phyloP scores from a whole-genome alignment of 495 filamentous ascomycete genomes.

The Terfezia boudieri region DNA sequence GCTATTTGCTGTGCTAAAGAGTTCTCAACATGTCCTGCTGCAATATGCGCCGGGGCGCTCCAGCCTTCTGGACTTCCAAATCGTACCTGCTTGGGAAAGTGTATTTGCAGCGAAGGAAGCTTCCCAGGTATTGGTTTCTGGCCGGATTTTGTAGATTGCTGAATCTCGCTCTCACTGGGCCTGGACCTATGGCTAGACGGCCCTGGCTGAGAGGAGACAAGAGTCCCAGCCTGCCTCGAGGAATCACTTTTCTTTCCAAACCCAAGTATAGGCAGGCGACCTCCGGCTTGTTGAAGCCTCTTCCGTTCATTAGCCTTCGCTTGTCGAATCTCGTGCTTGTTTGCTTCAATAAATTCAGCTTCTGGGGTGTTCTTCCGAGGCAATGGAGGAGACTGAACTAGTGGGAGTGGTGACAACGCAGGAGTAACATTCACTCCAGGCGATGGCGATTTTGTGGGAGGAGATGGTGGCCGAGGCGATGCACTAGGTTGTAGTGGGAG shows the following conservation, averaged over 20 bases:
- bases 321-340: constrained; percentile 10
- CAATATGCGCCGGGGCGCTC: not conserved
- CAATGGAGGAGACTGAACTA: constrained; percentile 9
- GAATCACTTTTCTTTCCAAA: not conserved
- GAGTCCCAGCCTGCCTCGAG: constrained; percentile 9
- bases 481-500: constrained; percentile 16
- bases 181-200: not conserved
- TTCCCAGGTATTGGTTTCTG: not conserved
- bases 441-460: constrained; percentile 20
- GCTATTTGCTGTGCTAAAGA: not conserved
- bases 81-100: not conserved
- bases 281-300: constrained; percentile 6
- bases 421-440: constrained; percentile 2
- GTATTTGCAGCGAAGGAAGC: not conserved
- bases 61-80: not conserved
- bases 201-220: not conserved
- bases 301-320: constrained; percentile 15
- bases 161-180: not conserved
- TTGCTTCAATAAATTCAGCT: not conserved
- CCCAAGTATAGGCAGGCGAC: not conserved
- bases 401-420: constrained; percentile 11
- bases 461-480: constrained; percentile 23
- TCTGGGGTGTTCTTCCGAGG: constrained; percentile 5
- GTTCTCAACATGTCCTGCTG: not conserved
- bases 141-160: not conserved